These are phyloP conservation scores for Ascochyta pisi DNA, from an alignment of 2,329 filamentous ascomycete genomes.

Conservation along the genomic window DNA sequence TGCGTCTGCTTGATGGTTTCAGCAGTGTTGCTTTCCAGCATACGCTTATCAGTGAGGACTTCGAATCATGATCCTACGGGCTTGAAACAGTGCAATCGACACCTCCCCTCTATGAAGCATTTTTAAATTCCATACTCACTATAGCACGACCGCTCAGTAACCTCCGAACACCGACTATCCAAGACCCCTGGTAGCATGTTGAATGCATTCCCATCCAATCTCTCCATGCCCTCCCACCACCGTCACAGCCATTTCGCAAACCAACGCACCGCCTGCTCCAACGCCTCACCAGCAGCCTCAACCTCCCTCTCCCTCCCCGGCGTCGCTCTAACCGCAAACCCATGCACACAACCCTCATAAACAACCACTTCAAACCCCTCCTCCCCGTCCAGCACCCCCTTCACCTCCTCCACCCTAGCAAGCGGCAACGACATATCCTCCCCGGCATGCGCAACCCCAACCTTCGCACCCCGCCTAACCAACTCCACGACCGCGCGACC, in stretches of 20 bases:
- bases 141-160: neutral
- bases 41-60: no score
- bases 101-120: neutral
- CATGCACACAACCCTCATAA: constrained; percentile 30
- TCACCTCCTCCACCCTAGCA: constrained; percentile 21
- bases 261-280: constrained; percentile 33
- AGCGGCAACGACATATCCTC: constrained; percentile 26
- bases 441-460: constrained; percentile 25
- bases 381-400: constrained; percentile 23
- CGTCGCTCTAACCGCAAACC: constrained; percentile 34
- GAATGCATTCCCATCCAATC: neutral
- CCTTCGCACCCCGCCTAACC: neutral
- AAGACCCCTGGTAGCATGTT: neutral
- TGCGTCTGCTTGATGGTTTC: no score
- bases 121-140: neutral
- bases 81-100: no score
- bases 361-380: constrained; percentile 27
- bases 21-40: no score
- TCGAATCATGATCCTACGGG: no score
- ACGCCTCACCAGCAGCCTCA: constrained; percentile 30
- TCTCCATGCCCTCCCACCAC: neutral
- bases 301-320: constrained; percentile 26
- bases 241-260: constrained; percentile 33
- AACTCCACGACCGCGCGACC: neutral
- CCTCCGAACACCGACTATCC: neutral